Percentiles rank a stretch among this genome's conserved stretches.
Conservation (phyloP, 2,329 filamentous ascomycete genomes). For the Colletotrichum ledebouriae region DNA sequence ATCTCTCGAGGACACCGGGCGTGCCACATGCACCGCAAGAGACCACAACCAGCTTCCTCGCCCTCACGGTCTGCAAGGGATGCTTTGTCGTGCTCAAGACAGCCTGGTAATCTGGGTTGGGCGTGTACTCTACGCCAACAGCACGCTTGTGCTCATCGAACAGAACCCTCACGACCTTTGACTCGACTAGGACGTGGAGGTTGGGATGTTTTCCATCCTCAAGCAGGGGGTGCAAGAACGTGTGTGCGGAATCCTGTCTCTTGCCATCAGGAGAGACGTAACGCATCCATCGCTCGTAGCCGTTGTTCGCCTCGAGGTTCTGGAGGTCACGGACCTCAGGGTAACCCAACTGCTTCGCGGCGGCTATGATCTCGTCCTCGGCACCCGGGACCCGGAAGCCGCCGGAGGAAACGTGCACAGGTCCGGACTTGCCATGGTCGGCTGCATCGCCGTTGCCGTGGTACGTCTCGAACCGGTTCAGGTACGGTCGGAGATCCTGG, state of each 20-base stretch:
- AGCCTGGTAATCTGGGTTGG: slow-evolving; percentile 51
- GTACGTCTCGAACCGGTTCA: slow-evolving; percentile 56
- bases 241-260: slow-evolving; percentile 51
- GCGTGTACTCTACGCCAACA: slow-evolving; percentile 70
- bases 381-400: slow-evolving; percentile 54
- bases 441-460: slow-evolving; percentile 45
- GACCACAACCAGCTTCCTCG: slow-evolving; percentile 62
- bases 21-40: slow-evolving; percentile 59
- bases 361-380: slow-evolving; percentile 60
- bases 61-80: slow-evolving; percentile 46
- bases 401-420: slow-evolving; percentile 63
- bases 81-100: slow-evolving; percentile 36
- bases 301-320: slow-evolving; percentile 58
- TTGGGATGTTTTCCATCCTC: slow-evolving; percentile 48
- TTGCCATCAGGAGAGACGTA: slow-evolving; percentile 53
- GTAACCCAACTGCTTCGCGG: slow-evolving; percentile 59
- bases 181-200: slow-evolving; percentile 51
- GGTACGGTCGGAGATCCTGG: slow-evolving; percentile 63
- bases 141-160: slow-evolving; percentile 66
- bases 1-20: slow-evolving; percentile 64
- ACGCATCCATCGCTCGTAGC: slow-evolving; percentile 48
- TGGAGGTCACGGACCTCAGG: slow-evolving; percentile 64
- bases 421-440: slow-evolving; percentile 61
- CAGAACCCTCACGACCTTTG: slow-evolving; percentile 51
- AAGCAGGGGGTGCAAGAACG: slow-evolving; percentile 50